Conservation (phyloP, 1,139 yeast genomes). For the Taphrina deformans region DNA sequence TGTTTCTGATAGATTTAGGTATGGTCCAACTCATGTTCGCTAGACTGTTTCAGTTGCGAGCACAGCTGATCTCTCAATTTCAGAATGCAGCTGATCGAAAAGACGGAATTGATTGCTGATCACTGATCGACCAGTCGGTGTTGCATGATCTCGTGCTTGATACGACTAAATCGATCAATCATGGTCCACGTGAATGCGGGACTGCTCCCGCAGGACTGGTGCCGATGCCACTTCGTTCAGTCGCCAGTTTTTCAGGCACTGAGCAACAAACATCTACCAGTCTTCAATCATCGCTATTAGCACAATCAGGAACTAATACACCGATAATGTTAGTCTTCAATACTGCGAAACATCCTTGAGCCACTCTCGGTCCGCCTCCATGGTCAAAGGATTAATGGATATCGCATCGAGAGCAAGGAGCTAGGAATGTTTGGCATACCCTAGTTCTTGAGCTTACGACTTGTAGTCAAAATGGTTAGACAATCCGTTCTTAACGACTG, state of each 20-base stretch:
- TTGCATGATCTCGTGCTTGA: not conserved
- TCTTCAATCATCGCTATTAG: conserved; percentile 12
- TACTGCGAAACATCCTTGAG: conserved; percentile 1
- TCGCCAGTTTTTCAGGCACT: not conserved
- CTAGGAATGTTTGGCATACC: conserved; percentile 28
- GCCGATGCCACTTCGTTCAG: not conserved
- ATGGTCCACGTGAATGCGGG: not conserved
- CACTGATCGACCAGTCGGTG: not conserved
- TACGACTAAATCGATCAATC: not conserved
- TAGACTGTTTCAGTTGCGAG: no score
- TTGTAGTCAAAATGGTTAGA: conserved; percentile 26
- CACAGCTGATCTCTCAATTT: no score
- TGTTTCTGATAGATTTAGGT: not conserved
- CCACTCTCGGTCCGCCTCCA: conserved; percentile 12
- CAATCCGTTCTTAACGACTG: conserved; percentile 96
- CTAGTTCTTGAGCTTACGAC: conserved; percentile 24
- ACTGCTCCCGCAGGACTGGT: conserved; percentile 9
- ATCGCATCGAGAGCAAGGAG: conserved; percentile 9
- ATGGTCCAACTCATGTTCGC: not conserved
- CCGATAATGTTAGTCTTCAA: conserved; percentile 17
- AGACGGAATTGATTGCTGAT: no score
- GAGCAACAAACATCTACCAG: not conserved
- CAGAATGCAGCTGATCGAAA: no score
- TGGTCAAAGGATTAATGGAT: not conserved
- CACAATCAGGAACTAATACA: not conserved